Evolutionary conservation across 1,284 basidiomycete genomes (phyloP).

Genomic region (Tilletia setariae): DNA sequence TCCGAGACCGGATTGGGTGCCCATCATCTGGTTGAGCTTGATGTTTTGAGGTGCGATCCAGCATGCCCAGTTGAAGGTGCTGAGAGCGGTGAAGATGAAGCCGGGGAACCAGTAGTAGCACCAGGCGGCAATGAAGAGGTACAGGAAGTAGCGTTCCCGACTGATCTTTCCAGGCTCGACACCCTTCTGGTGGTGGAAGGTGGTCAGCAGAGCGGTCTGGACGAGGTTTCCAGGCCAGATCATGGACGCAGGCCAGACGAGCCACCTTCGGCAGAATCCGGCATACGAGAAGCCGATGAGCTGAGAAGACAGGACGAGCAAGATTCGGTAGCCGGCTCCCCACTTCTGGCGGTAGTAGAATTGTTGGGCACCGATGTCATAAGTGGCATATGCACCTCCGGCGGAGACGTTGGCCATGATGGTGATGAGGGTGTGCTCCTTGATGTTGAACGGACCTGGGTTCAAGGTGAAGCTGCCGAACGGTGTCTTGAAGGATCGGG

Average conservation of each 20-base stretch:
- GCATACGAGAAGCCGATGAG: constrained; percentile 20
- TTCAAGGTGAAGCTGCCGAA: constrained; percentile 41
- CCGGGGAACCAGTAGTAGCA: constrained; percentile 64
- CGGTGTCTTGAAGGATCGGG: constrained; percentile 65
- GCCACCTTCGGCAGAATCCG: constrained; percentile 18
- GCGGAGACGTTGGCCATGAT: constrained; percentile 65
- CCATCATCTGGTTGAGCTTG: constrained; percentile 12
- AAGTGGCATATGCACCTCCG: constrained; percentile 68
- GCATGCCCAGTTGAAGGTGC: constrained; percentile 19
- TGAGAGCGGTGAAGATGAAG: constrained; percentile 58
- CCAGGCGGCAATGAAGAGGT: constrained; percentile 18
- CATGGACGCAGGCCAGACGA: constrained; percentile 21
- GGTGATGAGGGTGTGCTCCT: constrained; percentile 65
- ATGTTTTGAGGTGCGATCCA: constrained; percentile 20
- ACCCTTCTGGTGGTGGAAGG: constrained; percentile 90
- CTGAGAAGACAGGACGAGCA: constrained; percentile 7
- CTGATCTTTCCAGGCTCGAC: constrained; percentile 11
- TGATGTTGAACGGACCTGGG: constrained; percentile 35
- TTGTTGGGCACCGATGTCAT: constrained; percentile 69
- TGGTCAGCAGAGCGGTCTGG: constrained; percentile 82
- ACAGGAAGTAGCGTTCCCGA: constrained; percentile 15
- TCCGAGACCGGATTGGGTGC: constrained; percentile 49
- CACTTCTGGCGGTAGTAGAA: constrained; percentile 56
- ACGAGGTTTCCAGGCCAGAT: constrained; percentile 65
- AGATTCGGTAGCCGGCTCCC: constrained; percentile 58